phyloP scores from a whole-genome alignment of 2,329 filamentous ascomycete genomes.

The Colletotrichum australisinense region DNA sequence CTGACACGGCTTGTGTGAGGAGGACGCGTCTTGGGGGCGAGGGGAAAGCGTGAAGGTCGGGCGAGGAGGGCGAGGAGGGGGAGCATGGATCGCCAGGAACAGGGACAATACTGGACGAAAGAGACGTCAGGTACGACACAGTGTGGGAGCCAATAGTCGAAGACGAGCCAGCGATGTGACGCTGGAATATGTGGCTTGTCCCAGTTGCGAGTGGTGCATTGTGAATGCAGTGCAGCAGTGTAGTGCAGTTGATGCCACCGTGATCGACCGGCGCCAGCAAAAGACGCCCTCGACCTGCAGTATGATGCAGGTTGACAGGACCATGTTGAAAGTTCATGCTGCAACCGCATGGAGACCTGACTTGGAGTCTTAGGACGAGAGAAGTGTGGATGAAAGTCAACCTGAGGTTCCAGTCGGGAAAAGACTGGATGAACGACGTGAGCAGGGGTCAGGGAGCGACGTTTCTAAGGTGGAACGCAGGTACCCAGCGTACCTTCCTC shows the following conservation, averaged over 20 bases:
- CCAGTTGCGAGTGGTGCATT: neutral
- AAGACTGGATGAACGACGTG: constrained; percentile 11
- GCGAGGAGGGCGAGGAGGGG: constrained; percentile 2
- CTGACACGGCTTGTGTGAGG: constrained; percentile 16
- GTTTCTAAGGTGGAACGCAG: neutral
- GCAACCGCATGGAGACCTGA: neutral
- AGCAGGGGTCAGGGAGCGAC: neutral
- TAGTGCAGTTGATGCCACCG: neutral
- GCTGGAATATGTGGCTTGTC: neutral
- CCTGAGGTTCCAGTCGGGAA: neutral
- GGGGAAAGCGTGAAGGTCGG: neutral
- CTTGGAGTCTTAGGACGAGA: neutral
- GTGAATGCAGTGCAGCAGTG: neutral
- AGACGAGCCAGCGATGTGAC: neutral
- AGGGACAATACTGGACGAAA: constrained; percentile 1
- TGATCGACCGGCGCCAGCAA: constrained; percentile 1
- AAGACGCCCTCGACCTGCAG: neutral
- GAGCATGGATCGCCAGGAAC: constrained; percentile 28
- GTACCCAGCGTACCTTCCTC: neutral
- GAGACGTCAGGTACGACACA: constrained; percentile 1
- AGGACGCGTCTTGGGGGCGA: constrained; percentile 2
- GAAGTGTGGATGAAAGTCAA: too few species aligned
- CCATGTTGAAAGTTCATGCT: neutral
- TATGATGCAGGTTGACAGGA: neutral
- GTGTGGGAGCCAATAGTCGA: neutral